Evolutionary conservation across 164 flowering plant genomes (phyloP), one percentile per base, ranked within the genome.

Genomic region (Berberis vulgaris): DNA sequence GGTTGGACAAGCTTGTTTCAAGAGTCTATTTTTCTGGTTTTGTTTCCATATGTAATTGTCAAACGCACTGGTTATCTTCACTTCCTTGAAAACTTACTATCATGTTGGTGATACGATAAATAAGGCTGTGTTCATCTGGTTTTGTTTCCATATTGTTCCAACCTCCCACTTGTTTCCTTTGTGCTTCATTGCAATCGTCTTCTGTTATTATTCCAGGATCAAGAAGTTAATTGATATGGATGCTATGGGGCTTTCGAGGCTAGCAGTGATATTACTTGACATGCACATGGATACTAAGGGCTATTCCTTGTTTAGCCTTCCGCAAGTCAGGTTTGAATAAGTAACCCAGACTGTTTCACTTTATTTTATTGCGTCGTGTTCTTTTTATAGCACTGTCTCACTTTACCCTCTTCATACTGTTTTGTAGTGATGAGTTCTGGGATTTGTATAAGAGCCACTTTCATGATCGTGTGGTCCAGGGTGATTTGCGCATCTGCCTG

Each of bases 201-300:
- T 6, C 4, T 52, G 54, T 52, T 11, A 52, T 7, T 11, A 52
- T 10, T 26, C n/a, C 75, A 87, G 97, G 80, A 82, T 94, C 61
- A 91, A 87, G 78, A 94, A 94, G 73, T 76, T 94, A 56, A 87
- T 89, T 60, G 97, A 94, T 71, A 80, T 87, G 59, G 96, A 91
- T 69, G 99, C 83, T 3, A 59, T 94, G 68, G 90, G 90, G 45
- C 82, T 89, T 59, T 86, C 96, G 26, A 82, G 99, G 49, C 68
- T 94, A 73, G 57, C 76, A 5, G 77, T 87, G 41, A 58, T 94
- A 47, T 80, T 94, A 68, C 76, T 94, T 49, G 99, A 94, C 75
- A 80, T 87, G 84, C 85, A 84, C 60, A 73, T 80, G 47, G 97
- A 94, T 80, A 88, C 84, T 10, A 94, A 94, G 77, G 97, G 97